Evolutionary conservation across 768 basidiomycete genomes (phyloP).

Genomic region (Panellus pusillus): DNA sequence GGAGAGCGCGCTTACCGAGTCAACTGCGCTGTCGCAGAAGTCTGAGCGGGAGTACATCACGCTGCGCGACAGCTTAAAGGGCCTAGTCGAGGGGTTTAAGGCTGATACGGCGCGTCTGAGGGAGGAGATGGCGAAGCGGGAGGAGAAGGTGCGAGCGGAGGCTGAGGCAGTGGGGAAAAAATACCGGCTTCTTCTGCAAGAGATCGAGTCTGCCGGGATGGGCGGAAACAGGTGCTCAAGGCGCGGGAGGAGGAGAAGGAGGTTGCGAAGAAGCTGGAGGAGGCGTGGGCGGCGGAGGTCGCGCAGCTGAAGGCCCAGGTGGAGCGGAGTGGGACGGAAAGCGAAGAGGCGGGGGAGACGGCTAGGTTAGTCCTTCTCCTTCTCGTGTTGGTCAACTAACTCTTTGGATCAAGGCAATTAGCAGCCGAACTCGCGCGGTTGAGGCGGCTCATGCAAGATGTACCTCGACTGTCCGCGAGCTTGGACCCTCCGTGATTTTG

Average conservation of each 20-base stretch:
- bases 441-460: conserved; percentile 69
- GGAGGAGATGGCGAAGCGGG: conserved; percentile 73
- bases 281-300: conserved; percentile 60
- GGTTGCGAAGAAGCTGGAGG: conserved; percentile 58
- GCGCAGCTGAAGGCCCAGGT: conserved; percentile 51
- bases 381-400: not conserved
- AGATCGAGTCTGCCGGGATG: conserved; percentile 53
- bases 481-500: not conserved
- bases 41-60: conserved; percentile 82
- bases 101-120: conserved; percentile 67
- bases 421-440: conserved; percentile 66
- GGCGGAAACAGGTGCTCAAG: conserved; percentile 46
- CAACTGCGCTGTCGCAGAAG: conserved; percentile 75
- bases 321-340: conserved; percentile 52
- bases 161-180: conserved; percentile 68
- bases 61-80: conserved; percentile 73
- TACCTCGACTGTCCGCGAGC: conserved; percentile 33
- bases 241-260: conserved; percentile 51
- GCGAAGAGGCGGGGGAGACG: conserved; percentile 57
- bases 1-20: conserved; percentile 72
- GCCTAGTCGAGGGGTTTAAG: conserved; percentile 72
- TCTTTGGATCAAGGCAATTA: conserved; percentile 43
- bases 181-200: conserved; percentile 63
- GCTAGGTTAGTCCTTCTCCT: conserved; percentile 51
- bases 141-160: conserved; percentile 68